Conservation (phyloP, 306 rosid genomes). For the Prunus campanulata region DNA sequence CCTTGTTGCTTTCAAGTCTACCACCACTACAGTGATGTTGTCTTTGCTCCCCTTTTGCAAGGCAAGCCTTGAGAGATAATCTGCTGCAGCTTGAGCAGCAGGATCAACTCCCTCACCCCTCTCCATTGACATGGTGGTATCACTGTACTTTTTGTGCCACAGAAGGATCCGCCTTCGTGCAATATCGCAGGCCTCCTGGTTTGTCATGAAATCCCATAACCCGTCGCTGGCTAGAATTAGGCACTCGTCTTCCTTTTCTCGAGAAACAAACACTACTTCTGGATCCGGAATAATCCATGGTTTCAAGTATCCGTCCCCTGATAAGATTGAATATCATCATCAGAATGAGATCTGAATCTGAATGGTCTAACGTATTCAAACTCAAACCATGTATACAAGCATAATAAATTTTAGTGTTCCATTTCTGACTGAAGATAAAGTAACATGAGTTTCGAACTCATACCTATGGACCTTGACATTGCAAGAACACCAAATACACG, state of each 20-base stretch:
- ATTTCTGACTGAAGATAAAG: too few species aligned
- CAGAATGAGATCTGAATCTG: neutral
- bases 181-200: constrained; percentile 76
- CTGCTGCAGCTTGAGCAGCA: constrained; percentile 82
- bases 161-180: constrained; percentile 71
- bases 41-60: constrained; percentile 78
- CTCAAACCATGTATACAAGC: neutral
- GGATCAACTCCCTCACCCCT: constrained; percentile 49
- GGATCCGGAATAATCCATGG: constrained; percentile 86
- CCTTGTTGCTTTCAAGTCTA: constrained; percentile 76
- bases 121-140: constrained; percentile 18
- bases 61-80: constrained; percentile 65
- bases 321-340: neutral
- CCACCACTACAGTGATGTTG: constrained; percentile 71
- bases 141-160: constrained; percentile 70
- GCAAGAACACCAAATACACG: constrained; percentile 85
- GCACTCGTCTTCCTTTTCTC: constrained; percentile 70
- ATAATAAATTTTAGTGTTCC: too few species aligned
- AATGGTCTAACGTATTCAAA: neutral
- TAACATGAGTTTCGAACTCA: neutral
- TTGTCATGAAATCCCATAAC: constrained; percentile 79
- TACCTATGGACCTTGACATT: constrained; percentile 88
- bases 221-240: constrained; percentile 81
- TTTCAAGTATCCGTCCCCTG: constrained; percentile 77
- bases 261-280: constrained; percentile 45